These are phyloP conservation scores for Rosellinia necatrix DNA, from an alignment of 2,329 filamentous ascomycete genomes.

Conservation along the genomic window DNA sequence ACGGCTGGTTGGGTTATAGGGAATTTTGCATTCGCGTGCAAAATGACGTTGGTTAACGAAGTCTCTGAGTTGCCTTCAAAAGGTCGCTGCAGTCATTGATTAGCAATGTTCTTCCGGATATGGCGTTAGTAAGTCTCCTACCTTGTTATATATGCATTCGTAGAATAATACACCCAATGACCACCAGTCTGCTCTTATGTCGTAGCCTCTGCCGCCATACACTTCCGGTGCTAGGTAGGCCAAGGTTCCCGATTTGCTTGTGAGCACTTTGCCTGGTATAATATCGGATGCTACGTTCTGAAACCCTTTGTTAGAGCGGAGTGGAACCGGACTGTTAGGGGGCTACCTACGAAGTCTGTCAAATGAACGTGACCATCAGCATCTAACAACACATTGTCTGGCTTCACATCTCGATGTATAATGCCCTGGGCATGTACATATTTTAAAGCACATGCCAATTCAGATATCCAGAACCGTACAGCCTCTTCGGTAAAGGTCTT, in stretches of 20 bases:
- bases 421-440: conserved; percentile 88
- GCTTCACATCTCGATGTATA: conserved; percentile 89
- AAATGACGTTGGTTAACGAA: conserved; percentile 77
- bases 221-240: conserved; percentile 97
- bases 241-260: conserved; percentile 94
- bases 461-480: conserved; percentile 94
- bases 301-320: conserved; percentile 39
- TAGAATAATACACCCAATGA: conserved; percentile 97
- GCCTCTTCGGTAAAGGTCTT: conserved; percentile 98
- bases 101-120: conserved; percentile 33
- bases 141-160: conserved; percentile 99
- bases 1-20: conserved; percentile 93
- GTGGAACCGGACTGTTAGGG: background rate
- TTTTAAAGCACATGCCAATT: conserved; percentile 86
- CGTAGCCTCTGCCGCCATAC: conserved; percentile 87
- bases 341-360: conserved; percentile 83
- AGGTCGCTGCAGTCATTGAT: conserved; percentile 68
- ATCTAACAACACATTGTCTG: conserved; percentile 87
- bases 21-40: conserved; percentile 80
- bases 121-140: conserved; percentile 45
- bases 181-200: conserved; percentile 96
- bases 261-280: conserved; percentile 77
- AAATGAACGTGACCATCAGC: conserved; percentile 93
- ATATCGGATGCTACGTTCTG: conserved; percentile 97
- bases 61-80: conserved; percentile 91